Evolutionary conservation across 2,329 filamentous ascomycete species (phyloP).

Genomic region (Mycosphaerella arachidis): DNA sequence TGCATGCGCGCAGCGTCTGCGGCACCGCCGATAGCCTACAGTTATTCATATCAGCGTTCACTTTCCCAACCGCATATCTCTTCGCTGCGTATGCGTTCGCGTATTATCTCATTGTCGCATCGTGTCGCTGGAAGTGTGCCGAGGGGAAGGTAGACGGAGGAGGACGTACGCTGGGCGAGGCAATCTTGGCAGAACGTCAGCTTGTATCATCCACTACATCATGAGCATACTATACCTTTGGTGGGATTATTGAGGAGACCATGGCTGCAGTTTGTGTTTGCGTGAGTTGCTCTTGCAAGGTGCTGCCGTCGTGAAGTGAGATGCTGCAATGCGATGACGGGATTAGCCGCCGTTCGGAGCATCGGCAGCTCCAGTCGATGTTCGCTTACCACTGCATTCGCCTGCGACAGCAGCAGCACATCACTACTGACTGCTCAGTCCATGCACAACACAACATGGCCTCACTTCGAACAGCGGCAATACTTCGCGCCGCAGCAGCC

Average conservation of each 20-base stretch:
- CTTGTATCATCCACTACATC: slow-evolving; percentile 25
- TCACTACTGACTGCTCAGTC: neutral
- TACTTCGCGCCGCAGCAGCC: slow-evolving; percentile 36
- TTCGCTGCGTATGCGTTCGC: too few relatives aligned
- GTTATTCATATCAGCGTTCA: slow-evolving; percentile 22
- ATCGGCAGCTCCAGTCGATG: slow-evolving; percentile 2
- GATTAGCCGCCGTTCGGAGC: neutral
- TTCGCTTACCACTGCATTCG: slow-evolving; percentile 7
- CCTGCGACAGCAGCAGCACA: slow-evolving; percentile 3
- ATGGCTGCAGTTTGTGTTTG: slow-evolving; percentile 28
- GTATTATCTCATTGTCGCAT: neutral
- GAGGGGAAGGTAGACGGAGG: neutral
- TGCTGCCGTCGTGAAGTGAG: slow-evolving; percentile 13
- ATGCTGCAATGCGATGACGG: slow-evolving; percentile 6
- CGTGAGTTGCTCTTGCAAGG: slow-evolving; percentile 15
- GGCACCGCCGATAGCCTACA: slow-evolving; percentile 85
- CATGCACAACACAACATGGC: slow-evolving; percentile 12
- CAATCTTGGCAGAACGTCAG: slow-evolving; percentile 54
- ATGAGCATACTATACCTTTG: slow-evolving; percentile 68
- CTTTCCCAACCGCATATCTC: neutral
- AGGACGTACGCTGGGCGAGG: slow-evolving; percentile 73
- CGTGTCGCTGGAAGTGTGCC: neutral
- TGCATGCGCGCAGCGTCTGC: slow-evolving; percentile 97
- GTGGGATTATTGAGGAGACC: slow-evolving; percentile 90
- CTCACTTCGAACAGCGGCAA: slow-evolving; percentile 34